phyloP scores from a whole-genome alignment of 2,329 filamentous ascomycete genomes.

The Curvularia verruculosa region DNA sequence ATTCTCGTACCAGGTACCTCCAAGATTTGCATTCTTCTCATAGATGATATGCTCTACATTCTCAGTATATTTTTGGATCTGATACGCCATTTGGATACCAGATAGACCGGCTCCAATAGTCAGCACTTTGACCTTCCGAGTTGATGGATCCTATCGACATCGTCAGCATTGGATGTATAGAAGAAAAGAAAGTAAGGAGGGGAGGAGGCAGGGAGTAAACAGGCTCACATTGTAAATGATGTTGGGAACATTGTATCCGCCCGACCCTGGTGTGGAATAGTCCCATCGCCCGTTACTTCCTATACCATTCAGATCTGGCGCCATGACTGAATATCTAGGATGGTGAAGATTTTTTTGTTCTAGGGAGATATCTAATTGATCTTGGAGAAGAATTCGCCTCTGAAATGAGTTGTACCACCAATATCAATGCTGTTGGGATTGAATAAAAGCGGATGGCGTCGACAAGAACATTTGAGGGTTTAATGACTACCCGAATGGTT shows the following conservation, averaged over 20 bases:
- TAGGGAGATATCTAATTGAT: background rate
- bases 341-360: background rate
- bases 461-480: background rate
- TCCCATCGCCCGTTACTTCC: slow-evolving; percentile 47
- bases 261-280: slow-evolving; percentile 52
- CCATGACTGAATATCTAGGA: slow-evolving; percentile 36
- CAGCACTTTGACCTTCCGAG: slow-evolving; percentile 52
- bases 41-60: slow-evolving; percentile 57
- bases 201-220: too few relatives aligned
- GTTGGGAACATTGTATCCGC: slow-evolving; percentile 51
- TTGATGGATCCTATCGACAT: slow-evolving; percentile 18
- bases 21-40: slow-evolving; percentile 55
- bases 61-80: slow-evolving; percentile 53
- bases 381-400: too few relatives aligned
- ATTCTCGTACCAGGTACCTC: slow-evolving; percentile 57
- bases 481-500: background rate
- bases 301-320: slow-evolving; percentile 52
- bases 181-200: too few relatives aligned
- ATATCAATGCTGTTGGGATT: background rate
- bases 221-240: slow-evolving; percentile 45
- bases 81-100: slow-evolving; percentile 56
- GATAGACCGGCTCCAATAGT: slow-evolving; percentile 58
- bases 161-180: background rate
- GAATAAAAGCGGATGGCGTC: background rate
- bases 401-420: background rate